These are phyloP conservation scores for Oryza officinalis DNA, from an alignment of 176 grass and related monocot species.

Conservation along the genomic window DNA sequence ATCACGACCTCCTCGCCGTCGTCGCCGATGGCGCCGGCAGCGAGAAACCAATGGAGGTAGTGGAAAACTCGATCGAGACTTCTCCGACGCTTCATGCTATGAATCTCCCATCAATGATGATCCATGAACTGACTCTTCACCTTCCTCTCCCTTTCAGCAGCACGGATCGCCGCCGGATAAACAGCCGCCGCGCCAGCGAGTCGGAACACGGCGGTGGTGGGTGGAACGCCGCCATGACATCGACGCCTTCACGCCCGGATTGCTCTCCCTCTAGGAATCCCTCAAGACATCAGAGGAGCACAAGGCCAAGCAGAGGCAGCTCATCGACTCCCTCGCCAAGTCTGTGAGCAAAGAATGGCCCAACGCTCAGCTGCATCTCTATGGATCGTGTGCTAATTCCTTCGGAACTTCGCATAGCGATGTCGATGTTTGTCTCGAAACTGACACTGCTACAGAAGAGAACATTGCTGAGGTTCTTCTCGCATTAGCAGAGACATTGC, in stretches of 20 bases:
- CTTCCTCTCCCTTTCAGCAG: conserved; percentile 11
- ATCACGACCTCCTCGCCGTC: background rate
- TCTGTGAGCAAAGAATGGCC: conserved; percentile 56
- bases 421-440: conserved; percentile 58
- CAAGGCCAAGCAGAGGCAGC: conserved; percentile 43
- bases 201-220: background rate
- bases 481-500: conserved; percentile 44
- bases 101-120: background rate
- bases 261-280: conserved; percentile 54
- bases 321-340: conserved; percentile 33
- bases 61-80: background rate
- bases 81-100: background rate
- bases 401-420: conserved; percentile 54
- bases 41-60: conserved; percentile 16
- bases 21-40: background rate
- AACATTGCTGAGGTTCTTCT: conserved; percentile 31
- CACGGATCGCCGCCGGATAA: background rate
- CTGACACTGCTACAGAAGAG: background rate
- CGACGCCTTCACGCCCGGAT: conserved; percentile 11
- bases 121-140: background rate
- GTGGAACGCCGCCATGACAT: conserved; percentile 48
- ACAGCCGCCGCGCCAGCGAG: background rate
- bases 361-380: conserved; percentile 55
- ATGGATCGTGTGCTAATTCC: conserved; percentile 67
- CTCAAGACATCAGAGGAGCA: conserved; percentile 45